Evolutionary conservation across 768 basidiomycete genomes (phyloP).

Genomic region (Mycena filopes): DNA sequence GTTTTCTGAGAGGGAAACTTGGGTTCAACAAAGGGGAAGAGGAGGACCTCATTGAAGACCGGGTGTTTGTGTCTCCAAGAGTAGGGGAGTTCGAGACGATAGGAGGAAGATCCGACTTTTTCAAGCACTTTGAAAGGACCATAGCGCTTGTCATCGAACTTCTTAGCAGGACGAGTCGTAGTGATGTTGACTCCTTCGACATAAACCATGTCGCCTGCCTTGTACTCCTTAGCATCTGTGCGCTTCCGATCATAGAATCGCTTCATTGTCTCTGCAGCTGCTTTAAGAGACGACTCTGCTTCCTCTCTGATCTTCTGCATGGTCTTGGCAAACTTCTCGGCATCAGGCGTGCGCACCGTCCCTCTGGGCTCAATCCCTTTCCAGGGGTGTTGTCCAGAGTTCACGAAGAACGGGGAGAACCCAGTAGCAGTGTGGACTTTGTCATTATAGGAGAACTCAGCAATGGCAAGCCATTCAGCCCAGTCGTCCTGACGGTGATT

Average conservation of each 20-base stretch:
- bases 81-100: conserved; percentile 35
- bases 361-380: conserved; percentile 30
- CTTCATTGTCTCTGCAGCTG: conserved; percentile 37
- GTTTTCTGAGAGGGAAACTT: conserved; percentile 24
- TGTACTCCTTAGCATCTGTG: conserved; percentile 12
- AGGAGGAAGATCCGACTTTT: conserved; percentile 29
- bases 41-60: conserved; percentile 26
- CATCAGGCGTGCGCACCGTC: conserved; percentile 28
- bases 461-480: conserved; percentile 41
- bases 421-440: conserved; percentile 39
- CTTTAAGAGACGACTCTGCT: conserved; percentile 23
- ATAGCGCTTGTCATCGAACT: conserved; percentile 35
- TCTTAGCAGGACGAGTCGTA: conserved; percentile 28
- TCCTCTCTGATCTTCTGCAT: conserved; percentile 35
- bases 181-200: conserved; percentile 35
- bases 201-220: conserved; percentile 37
- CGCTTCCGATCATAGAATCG: conserved; percentile 21
- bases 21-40: conserved; percentile 13
- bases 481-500: conserved; percentile 44
- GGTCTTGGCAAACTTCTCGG: conserved; percentile 35
- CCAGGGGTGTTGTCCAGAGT: conserved; percentile 41
- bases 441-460: conserved; percentile 48
- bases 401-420: conserved; percentile 44
- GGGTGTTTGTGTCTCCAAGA: conserved; percentile 32
- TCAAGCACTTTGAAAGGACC: conserved; percentile 42